Evolutionary conservation across 2,329 filamentous ascomycete genomes (phyloP), one percentile per base, ranked within the genome.

Genomic region (Mariannaea elegans): DNA sequence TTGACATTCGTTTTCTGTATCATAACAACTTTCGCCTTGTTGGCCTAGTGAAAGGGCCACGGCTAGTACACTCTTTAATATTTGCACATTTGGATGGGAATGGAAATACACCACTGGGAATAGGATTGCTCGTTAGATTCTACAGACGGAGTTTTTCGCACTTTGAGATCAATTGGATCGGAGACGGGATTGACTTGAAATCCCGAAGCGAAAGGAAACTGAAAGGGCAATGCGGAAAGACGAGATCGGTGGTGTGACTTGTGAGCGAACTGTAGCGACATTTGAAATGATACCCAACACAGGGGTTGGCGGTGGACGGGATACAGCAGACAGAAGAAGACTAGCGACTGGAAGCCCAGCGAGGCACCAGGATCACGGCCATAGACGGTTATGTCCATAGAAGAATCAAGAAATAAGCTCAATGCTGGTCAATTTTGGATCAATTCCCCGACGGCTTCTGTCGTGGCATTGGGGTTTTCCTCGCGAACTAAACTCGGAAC

Each of bases 21-120:
- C 61, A 46, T 68, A 63, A 60, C 69, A 54, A 63, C 70, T 60
- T 67, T 71, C 49, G 67, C 59, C 55, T 57, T 68, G 61, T 32
- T 70, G 67, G 57, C 59, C 49, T 71, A 65, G 39, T 18, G 61
- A 56, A 27, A 16, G 61, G 60, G 36, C 31, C 24, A 27, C 24
- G 24, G 38, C 58, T 57, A 63, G 44, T 71, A 68, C 68, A 67
- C 65, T 71, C 68, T 70, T 71, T 71, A 71, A 71, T 71, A 71
- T 59, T 12, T 38, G 56, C 52, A 46, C 32, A 24, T 24, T 47
- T 47, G 54, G 52, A 57, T 38, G 54, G 24, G 9, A 56, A 38
- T 31, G 42, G 12, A 59, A 24, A 64, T 19, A 61, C 51, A 65
- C 54, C 44, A 63, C 56, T 46, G 45, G 36, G 24, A 18, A 48